phyloP scores from a whole-genome alignment of 2,329 filamentous ascomycete species.

The Lecanicillium sp. region DNA sequence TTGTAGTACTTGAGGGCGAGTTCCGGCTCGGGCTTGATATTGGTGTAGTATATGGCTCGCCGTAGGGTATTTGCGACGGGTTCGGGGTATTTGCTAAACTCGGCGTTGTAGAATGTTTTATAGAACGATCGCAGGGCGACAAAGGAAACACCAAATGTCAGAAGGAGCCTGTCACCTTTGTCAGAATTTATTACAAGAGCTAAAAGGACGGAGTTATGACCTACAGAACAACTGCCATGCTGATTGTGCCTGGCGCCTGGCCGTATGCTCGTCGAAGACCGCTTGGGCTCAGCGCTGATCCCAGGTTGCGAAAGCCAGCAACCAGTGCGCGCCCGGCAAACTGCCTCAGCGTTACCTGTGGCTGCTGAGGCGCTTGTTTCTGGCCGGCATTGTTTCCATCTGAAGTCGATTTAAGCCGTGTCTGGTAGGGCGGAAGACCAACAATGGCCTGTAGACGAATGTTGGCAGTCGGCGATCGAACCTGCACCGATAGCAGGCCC shows the following conservation, averaged over 20 bases:
- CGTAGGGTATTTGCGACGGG: slow-evolving; percentile 71
- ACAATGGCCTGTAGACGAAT: slow-evolving; percentile 22
- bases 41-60: slow-evolving; percentile 79
- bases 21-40: slow-evolving; percentile 64
- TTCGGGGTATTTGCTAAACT: slow-evolving; percentile 56
- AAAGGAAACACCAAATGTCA: slow-evolving; percentile 20
- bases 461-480: slow-evolving; percentile 19
- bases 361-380: slow-evolving; percentile 14
- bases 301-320: slow-evolving; percentile 26
- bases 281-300: slow-evolving; percentile 24
- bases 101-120: slow-evolving; percentile 45
- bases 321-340: slow-evolving; percentile 21
- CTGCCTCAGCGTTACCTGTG: slow-evolving; percentile 23
- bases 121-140: slow-evolving; percentile 37
- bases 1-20: slow-evolving; percentile 79
- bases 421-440: slow-evolving; percentile 18
- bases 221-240: slow-evolving; percentile 23
- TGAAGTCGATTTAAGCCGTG: slow-evolving; percentile 19
- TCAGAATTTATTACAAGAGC: slow-evolving; percentile 6
- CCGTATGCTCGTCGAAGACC: slow-evolving; percentile 26
- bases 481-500: slow-evolving; percentile 24
- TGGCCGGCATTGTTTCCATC: slow-evolving; percentile 11
- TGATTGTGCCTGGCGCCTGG: slow-evolving; percentile 22
- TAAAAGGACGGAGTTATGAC: slow-evolving; percentile 2
- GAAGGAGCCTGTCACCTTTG: slow-evolving; percentile 17